phyloP scores from a whole-genome alignment of 2,329 filamentous ascomycete genomes.

The Stachybotrys chartarum region DNA sequence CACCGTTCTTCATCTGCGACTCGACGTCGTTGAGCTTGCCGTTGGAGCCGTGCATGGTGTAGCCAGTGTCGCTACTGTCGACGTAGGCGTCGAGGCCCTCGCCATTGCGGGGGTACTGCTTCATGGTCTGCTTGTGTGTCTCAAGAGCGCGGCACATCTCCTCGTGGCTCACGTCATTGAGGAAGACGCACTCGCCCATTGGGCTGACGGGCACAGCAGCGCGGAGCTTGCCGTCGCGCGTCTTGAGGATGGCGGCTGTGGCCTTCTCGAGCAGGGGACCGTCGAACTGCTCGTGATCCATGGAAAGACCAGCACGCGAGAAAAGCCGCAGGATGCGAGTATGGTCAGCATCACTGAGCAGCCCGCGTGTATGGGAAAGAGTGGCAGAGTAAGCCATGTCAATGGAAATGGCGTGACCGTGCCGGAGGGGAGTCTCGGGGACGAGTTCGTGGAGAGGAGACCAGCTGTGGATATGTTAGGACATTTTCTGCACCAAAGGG shows the following conservation, averaged over 20 bases:
- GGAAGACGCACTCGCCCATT: conserved; percentile 58
- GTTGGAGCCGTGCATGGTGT: conserved; percentile 25
- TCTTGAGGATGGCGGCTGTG: conserved; percentile 64
- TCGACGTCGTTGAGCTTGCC: conserved; percentile 7
- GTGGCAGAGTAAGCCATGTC: conserved; percentile 73
- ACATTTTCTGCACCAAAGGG: background rate
- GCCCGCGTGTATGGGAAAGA: conserved; percentile 54
- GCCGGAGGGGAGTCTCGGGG: conserved; percentile 60
- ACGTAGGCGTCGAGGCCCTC: conserved; percentile 63
- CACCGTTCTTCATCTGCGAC: background rate
- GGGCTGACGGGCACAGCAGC: conserved; percentile 59
- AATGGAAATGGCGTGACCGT: conserved; percentile 68
- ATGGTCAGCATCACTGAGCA: conserved; percentile 55
- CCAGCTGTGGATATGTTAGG: conserved; percentile 38
- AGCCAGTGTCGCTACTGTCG: conserved; percentile 61
- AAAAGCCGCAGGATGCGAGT: conserved; percentile 58
- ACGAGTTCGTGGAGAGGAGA: conserved; percentile 65
- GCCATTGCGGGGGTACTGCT: conserved; percentile 55
- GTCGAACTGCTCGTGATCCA: conserved; percentile 64
- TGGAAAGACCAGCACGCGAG: conserved; percentile 61
- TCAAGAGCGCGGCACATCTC: conserved; percentile 56
- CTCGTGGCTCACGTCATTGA: conserved; percentile 57
- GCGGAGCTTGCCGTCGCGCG: conserved; percentile 59
- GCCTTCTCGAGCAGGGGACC: conserved; percentile 57
- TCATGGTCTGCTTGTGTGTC: conserved; percentile 57